A percentile compares a stretch with the other conserved stretches of the same genome.
Evolutionary conservation across 208 protist species (phyloP).

Genomic region (Blastocrithidia nonstop): DNA sequence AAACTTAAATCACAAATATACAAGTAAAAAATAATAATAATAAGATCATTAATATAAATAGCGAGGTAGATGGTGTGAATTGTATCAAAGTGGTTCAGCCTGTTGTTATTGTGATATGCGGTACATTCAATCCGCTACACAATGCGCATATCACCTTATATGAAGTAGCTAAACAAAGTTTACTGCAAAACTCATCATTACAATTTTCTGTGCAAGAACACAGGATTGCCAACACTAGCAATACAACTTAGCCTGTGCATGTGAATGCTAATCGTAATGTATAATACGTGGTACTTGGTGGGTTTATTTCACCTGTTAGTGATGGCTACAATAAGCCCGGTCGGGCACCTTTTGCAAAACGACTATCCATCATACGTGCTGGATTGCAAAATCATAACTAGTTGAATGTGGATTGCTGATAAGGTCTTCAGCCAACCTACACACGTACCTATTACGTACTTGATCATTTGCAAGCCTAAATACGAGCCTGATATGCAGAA

Average conservation of each 20-base stretch:
- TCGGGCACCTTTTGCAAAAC: constrained; percentile 17
- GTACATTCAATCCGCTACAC: constrained; percentile 76
- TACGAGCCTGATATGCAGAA: constrained; percentile 24
- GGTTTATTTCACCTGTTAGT: constrained; percentile 60
- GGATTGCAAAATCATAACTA: constrained; percentile 19
- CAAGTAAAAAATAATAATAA: too few relatives aligned
- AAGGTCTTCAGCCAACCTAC: constrained; percentile 48
- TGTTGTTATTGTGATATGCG: constrained; percentile 47
- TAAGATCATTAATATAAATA: too few relatives aligned
- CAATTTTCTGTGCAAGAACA: too few relatives aligned
- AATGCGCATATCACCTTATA: constrained; percentile 50
- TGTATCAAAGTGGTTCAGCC: constrained; percentile 5
- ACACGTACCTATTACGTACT: constrained; percentile 42
- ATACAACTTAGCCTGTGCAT: too few relatives aligned
- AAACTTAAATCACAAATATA: too few relatives aligned
- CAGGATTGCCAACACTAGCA: too few relatives aligned
- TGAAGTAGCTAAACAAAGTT: constrained; percentile 16
- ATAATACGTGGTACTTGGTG: constrained; percentile 30
- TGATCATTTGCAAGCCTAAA: constrained; percentile 31
- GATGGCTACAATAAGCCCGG: constrained; percentile 67
- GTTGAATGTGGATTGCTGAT: constrained; percentile 53
- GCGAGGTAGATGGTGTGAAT: background rate
- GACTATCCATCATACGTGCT: constrained; percentile 19
- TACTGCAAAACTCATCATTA: background rate
- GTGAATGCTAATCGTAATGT: too few relatives aligned